Conservation (phyloP, 164 flowering plant species). For the Houttuynia cordata region DNA sequence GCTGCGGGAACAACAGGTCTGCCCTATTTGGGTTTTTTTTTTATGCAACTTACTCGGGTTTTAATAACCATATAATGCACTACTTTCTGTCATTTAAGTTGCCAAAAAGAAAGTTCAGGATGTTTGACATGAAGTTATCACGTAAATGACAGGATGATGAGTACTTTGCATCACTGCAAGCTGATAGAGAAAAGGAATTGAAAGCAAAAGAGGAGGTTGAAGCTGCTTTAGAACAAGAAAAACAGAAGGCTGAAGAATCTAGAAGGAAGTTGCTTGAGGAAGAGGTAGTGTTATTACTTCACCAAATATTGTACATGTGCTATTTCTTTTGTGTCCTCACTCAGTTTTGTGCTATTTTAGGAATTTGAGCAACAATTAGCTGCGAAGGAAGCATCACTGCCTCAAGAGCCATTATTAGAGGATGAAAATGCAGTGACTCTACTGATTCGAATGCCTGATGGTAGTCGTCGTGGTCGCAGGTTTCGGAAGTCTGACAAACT, state of each 20-base stretch:
- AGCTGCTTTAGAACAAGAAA: slow-evolving; percentile 65
- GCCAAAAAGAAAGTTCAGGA: not conserved
- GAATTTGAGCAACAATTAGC: slow-evolving; percentile 68
- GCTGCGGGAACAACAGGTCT: slow-evolving; percentile 90
- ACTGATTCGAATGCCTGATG: slow-evolving; percentile 90
- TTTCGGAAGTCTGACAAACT: slow-evolving; percentile 71
- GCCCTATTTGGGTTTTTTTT: no score
- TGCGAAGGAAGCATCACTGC: slow-evolving; percentile 80
- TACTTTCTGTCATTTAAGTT: not conserved
- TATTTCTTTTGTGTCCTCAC: not conserved
- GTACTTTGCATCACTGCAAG: slow-evolving; percentile 83
- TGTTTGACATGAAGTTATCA: no score
- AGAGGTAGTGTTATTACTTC: slow-evolving; percentile 42
- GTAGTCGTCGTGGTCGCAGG: slow-evolving; percentile 80
- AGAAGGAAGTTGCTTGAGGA: slow-evolving; percentile 59
- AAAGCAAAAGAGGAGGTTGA: slow-evolving; percentile 65
- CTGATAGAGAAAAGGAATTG: slow-evolving; percentile 84
- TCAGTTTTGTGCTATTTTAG: slow-evolving; percentile 24
- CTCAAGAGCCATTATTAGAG: slow-evolving; percentile 63
- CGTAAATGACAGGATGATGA: no score
- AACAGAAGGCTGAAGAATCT: slow-evolving; percentile 48
- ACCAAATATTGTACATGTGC: no score
- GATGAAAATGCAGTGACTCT: slow-evolving; percentile 78
- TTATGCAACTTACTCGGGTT: slow-evolving; percentile 1
- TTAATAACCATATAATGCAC: not conserved